phyloP scores from a whole-genome alignment of 306 rosid genomes.

The Carpinus viminea region DNA sequence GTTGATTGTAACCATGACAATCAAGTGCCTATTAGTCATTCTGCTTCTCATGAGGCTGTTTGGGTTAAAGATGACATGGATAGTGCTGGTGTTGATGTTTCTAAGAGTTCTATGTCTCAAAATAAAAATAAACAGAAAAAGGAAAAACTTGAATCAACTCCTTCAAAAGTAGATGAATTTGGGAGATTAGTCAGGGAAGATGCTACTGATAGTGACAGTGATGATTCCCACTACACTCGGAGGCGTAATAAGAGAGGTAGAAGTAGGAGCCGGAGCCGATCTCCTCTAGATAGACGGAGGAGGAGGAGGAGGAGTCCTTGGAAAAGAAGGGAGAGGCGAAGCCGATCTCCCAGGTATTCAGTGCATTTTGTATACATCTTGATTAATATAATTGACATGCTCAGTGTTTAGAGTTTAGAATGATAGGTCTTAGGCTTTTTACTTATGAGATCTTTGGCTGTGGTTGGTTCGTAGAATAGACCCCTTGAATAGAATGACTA shows the following conservation, averaged over 20 bases:
- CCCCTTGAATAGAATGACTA: no score
- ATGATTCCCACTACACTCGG: slow-evolving; percentile 47
- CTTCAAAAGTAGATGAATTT: slow-evolving; percentile 70
- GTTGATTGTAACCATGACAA: slow-evolving; percentile 38
- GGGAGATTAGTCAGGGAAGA: slow-evolving; percentile 81
- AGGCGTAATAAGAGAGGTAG: slow-evolving; percentile 59
- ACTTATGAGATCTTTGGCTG: not conserved
- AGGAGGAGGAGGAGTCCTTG: slow-evolving; percentile 64
- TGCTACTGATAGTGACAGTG: slow-evolving; percentile 70
- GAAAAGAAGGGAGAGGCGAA: slow-evolving; percentile 76
- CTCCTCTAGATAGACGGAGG: slow-evolving; percentile 67
- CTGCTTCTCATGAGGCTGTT: slow-evolving; percentile 36
- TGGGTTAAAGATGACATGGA: slow-evolving; percentile 37
- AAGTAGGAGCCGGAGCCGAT: slow-evolving; percentile 64
- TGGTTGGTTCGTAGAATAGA: no score
- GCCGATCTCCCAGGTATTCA: slow-evolving; percentile 81
- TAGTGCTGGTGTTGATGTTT: slow-evolving; percentile 33
- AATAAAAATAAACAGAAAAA: slow-evolving; percentile 46
- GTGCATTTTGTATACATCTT: slow-evolving; percentile 17
- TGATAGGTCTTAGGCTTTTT: slow-evolving; percentile 20
- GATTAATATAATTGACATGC: slow-evolving; percentile 16
- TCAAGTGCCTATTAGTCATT: slow-evolving; percentile 31
- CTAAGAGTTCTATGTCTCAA: slow-evolving; percentile 34
- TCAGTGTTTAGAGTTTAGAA: slow-evolving; percentile 17
- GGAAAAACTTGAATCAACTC: slow-evolving; percentile 40